Base-by-base conservation (phyloP, 768 basidiomycete genomes). In the Phylloporus arenicola region DNA sequence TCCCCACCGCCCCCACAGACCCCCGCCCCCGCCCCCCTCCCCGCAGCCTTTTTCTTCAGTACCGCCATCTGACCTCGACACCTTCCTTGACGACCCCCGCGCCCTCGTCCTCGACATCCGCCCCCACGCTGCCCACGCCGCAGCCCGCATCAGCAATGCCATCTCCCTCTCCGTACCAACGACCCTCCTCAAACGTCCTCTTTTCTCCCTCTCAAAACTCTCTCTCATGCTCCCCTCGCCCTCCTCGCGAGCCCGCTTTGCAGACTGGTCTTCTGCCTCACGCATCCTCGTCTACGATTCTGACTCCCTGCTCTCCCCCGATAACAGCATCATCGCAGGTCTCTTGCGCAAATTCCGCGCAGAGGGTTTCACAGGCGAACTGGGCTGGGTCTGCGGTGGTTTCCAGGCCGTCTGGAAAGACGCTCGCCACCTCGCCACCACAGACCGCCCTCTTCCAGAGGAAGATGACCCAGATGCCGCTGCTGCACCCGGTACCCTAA, bases 81-180 rank as follows among this genome's bases (percentile, higher is more conserved):
- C 56, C 0, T 57, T 68, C 54, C 57, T 77, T 13, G 51, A 64
- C 0, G 70, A 74, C 50, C 61, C 72, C 0, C 34, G 68, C 12
- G 60, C 68, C 25, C 83, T 98, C 62, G 68, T 96, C 60, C 75
- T 98, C 70, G 94, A 97, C 72, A 84, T 97, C 47, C 82, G 94
- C 0, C 84, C 92, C 11, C 88, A 89, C 68, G 84, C 85, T 16
- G 80, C 85, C 7, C 86, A 81, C 65, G 69, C 80, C 6, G 61
- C 76, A 9, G 82, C 83, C 20, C 84, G 92, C 44, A 58, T 96
- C 27, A 77, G 77, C 35, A 60, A 69, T 43, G 84, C 92, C 8
- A 72, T 96, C 47, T 91, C 91, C 43, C 80, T 98, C 54, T 89
- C 88, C 42, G 88, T 96, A 6, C 94, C 95, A 1, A 92, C 94